Evolutionary conservation across 2,329 filamentous ascomycete genomes (phyloP).

Genomic region (Fusarium udum): DNA sequence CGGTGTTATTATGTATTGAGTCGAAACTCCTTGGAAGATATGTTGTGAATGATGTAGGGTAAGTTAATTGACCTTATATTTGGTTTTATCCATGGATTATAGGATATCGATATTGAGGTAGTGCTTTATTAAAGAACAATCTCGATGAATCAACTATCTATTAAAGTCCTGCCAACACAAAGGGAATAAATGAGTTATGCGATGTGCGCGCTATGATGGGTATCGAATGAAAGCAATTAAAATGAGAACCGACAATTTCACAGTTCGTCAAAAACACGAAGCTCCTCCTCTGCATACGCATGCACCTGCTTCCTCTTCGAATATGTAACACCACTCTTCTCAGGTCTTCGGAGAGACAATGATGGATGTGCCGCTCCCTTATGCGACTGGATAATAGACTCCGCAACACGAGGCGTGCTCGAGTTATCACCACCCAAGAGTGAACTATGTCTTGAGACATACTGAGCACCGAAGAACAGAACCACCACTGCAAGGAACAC

Average conservation of each 20-base stretch:
- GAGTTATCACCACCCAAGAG: conserved; percentile 11
- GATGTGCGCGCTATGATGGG: conserved; percentile 13
- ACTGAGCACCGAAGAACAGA: conserved; percentile 49
- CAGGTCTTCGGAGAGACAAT: conserved; percentile 30
- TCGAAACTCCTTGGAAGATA: too few relatives aligned
- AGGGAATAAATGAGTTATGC: not conserved
- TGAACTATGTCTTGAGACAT: conserved; percentile 25
- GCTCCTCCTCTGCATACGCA: conserved; percentile 47
- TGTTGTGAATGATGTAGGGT: not conserved
- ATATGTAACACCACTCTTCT: conserved; percentile 36
- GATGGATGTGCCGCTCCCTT: conserved; percentile 37
- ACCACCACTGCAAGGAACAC: conserved; percentile 60
- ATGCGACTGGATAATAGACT: conserved; percentile 37
- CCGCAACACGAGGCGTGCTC: conserved; percentile 26
- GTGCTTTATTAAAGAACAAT: not conserved
- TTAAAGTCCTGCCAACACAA: not conserved
- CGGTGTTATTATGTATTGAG: not conserved
- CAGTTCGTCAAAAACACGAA: conserved; percentile 59
- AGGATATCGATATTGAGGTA: not conserved
- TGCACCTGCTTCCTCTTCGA: conserved; percentile 41
- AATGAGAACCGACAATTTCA: conserved; percentile 38
- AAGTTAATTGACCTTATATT: not conserved
- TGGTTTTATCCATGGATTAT: not conserved
- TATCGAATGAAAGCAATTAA: conserved; percentile 10
- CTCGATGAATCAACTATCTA: not conserved